Base-by-base conservation (phyloP, 352 stramenopile species). In the Phytophthora podocarpi region DNA sequence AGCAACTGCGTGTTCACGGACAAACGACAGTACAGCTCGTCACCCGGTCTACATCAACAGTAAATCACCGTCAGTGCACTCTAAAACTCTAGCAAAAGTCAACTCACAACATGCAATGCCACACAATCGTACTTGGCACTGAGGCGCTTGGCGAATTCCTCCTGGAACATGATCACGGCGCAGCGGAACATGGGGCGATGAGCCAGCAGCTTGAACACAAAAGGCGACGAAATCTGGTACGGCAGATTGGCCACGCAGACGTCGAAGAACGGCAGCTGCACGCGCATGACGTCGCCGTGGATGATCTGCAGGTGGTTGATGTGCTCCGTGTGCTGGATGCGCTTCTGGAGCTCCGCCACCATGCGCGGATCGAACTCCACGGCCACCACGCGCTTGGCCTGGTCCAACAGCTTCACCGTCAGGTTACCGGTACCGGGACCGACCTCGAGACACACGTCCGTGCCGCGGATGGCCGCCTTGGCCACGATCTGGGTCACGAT, bases 161-260 rank as follows among this genome's bases (percentile, higher is more conserved):
- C 90, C 64, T 98, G 97, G 73, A 99, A 99, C 98, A 99, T 99
- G 78, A 99, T 95, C 20, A 99, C 97, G 10, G 98, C 98, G 64
- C 95, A 99, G 43, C 97, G 93, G 69, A 99, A 99, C 85, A 99
- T 98, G 28, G 97, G 97, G 15, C 97, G 88, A 74, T 99, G 97
- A 26, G 85, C 67, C 26, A 99, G 82, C 39, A 99, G 76, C 89
- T 99, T 99, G 82, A 99, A 99, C 35, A 99, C 94, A 37, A 99
- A 93, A 12, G 93, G 91, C 27, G 94, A 99, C 36, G 97, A 99
- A 59, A 99, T 99, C 75, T 99, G 96, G 76, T 99, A 99, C 30
- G 98, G 98, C 35, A 99, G 80, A 70, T 99, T 99, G 45, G 98
- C 98, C 63, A 99, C 97, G 56, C 97, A 99, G 9, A 99, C 91